Conservation (phyloP, 2,329 filamentous ascomycete species). For the Epichloe baconii region DNA sequence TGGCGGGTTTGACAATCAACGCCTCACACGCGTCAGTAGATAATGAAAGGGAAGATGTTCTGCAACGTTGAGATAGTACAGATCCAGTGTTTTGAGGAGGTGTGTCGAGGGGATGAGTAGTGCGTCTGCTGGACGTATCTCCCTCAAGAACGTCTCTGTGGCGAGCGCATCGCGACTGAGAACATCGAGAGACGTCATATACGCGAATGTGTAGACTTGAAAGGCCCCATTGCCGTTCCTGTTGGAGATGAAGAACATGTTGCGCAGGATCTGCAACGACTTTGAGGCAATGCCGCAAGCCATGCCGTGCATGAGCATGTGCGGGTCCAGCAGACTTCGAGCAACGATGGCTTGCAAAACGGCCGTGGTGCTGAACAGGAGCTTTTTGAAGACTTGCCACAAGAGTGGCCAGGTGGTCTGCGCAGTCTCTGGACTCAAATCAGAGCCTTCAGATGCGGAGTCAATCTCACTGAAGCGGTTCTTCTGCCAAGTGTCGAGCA, state of each 20-base stretch:
- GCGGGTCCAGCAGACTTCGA: conserved; percentile 41
- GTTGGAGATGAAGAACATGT: conserved; percentile 70
- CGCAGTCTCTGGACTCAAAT: conserved; percentile 51
- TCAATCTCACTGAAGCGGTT: conserved; percentile 65
- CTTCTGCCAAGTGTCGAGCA: conserved; percentile 61
- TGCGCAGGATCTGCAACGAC: conserved; percentile 59
- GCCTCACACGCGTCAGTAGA: conserved; percentile 54
- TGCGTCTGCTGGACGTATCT: conserved; percentile 37
- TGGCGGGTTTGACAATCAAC: conserved; percentile 60
- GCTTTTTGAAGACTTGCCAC: conserved; percentile 63
- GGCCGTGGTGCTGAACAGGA: conserved; percentile 63
- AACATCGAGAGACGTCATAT: conserved; percentile 70
- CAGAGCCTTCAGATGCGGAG: conserved; percentile 47
- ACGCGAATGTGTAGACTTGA: conserved; percentile 74
- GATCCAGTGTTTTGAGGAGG: conserved; percentile 59
- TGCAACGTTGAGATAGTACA: conserved; percentile 78
- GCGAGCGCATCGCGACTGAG: conserved; percentile 57
- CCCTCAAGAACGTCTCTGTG: conserved; percentile 52
- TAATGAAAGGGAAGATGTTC: conserved; percentile 66
- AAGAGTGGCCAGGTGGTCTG: conserved; percentile 55
- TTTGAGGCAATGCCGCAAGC: conserved; percentile 58
- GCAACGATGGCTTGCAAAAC: conserved; percentile 62
- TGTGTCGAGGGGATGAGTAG: conserved; percentile 12
- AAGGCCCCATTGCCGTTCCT: conserved; percentile 61
- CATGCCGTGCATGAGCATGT: conserved; percentile 26